Evolutionary conservation across 2,329 filamentous ascomycete species (phyloP).

Genomic region (Delphinella strobiligena): DNA sequence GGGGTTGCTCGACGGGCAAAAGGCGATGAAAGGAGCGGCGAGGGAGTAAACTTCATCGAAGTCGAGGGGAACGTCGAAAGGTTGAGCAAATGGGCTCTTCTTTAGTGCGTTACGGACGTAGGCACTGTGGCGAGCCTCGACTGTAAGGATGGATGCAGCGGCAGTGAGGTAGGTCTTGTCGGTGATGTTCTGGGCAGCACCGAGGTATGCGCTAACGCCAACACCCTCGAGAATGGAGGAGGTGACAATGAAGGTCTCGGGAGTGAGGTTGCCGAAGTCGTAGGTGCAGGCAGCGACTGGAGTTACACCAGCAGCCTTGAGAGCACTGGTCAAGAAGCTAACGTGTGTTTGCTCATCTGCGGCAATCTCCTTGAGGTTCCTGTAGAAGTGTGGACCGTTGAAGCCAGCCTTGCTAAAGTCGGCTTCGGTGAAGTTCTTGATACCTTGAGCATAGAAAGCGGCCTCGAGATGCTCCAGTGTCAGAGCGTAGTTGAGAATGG

Average conservation of each 20-base stretch:
- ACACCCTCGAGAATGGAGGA: slow-evolving; percentile 45
- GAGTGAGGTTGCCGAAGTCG: slow-evolving; percentile 38
- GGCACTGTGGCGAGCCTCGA: slow-evolving; percentile 52
- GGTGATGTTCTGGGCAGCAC: slow-evolving; percentile 47
- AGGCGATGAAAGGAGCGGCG: slow-evolving; percentile 49
- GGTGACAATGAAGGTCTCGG: slow-evolving; percentile 39
- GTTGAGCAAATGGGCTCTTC: slow-evolving; percentile 43
- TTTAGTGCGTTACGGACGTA: slow-evolving; percentile 42
- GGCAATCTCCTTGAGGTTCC: slow-evolving; percentile 44
- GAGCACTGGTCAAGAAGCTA: slow-evolving; percentile 37
- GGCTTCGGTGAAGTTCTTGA: slow-evolving; percentile 42
- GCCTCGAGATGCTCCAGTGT: slow-evolving; percentile 41
- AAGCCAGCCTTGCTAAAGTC: slow-evolving; percentile 43
- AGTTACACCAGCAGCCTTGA: slow-evolving; percentile 33
- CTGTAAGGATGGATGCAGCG: slow-evolving; percentile 51
- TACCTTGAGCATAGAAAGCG: slow-evolving; percentile 49
- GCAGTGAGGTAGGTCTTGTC: slow-evolving; percentile 47
- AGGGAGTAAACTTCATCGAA: slow-evolving; percentile 52
- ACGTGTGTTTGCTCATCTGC: slow-evolving; percentile 49
- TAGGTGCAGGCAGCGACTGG: slow-evolving; percentile 48
- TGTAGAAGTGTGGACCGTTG: slow-evolving; percentile 39
- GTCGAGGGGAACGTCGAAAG: slow-evolving; percentile 48
- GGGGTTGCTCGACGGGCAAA: slow-evolving; percentile 44
- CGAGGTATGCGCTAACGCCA: slow-evolving; percentile 49
- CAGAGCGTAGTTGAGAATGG: slow-evolving; percentile 31